Evolutionary conservation across 495 filamentous ascomycete genomes (phyloP), one percentile per base, ranked within the genome.

Genomic region (Stereocaulon alpinum): DNA sequence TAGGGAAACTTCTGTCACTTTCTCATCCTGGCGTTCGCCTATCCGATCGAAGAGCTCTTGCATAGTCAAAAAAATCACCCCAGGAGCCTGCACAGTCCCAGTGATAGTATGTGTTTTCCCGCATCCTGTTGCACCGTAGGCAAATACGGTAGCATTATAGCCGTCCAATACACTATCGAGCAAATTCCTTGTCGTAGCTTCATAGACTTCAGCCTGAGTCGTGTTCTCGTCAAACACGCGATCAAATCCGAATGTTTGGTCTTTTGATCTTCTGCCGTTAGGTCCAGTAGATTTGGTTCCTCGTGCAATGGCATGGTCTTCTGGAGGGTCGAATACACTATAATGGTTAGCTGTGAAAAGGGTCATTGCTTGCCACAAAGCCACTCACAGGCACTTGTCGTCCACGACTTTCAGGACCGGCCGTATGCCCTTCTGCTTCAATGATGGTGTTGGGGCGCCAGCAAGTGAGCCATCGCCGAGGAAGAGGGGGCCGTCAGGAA

Each of bases 1-100:
- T 12, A 99, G 83, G 0, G 91, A 89, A 40, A 99, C 71, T 66
- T 96, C 91, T 18, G 90, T 92, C 17, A 84, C 76, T 68, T 97
- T 97, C 59, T 96, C 91, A 53, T 82, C 80, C 42, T 82, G 84
- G 42, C 87, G 73, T 42, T 96, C 94, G n/a, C 79, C 73, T 61
- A 99, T 96, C 66, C 89, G 86, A 72, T 97, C 92, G 66, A 96
- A 99, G 3, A 99, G 76, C 70, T 99, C 93, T 69, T 96, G 92
- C 89, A 96, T 97, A 0, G 93, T 97, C 55, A 99, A 73, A 72
- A 97, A 99, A 68, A 99, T 99, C 59, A 99, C 96, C 45, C 93
- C 93, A 4, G 93, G 93, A 69, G 93, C 86, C 69, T 96, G 89
- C 0, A 88, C 76, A 0, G 92, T 97, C 55, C 93, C 91, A n/a